These are phyloP conservation scores for Keithomyces neogunnii DNA, from an alignment of 2,329 filamentous ascomycete genomes.

Conservation along the genomic window DNA sequence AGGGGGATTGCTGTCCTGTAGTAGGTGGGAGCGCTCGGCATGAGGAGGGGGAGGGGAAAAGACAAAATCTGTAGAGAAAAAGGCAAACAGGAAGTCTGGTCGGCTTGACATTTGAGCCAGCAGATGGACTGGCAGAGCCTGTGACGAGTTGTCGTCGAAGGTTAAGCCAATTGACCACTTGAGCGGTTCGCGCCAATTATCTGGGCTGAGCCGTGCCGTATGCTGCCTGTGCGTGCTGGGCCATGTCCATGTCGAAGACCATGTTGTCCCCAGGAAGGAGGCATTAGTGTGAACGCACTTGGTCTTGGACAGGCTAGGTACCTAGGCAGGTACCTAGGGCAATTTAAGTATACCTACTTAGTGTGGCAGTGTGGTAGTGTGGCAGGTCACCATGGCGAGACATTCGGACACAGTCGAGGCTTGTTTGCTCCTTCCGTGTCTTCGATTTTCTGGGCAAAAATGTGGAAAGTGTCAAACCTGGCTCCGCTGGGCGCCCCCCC, in stretches of 20 bases:
- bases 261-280: too few relatives aligned
- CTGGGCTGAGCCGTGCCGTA: background rate
- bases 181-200: background rate
- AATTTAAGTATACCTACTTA: too few relatives aligned
- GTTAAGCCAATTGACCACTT: background rate
- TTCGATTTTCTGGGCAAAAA: background rate
- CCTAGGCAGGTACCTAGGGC: too few relatives aligned
- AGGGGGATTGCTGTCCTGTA: background rate
- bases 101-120: too few relatives aligned
- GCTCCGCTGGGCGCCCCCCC: background rate
- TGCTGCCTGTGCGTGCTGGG: background rate
- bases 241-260: too few relatives aligned
- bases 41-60: conserved; percentile 7
- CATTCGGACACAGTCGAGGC: too few relatives aligned
- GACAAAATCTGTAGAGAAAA: background rate
- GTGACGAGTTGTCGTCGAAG: background rate
- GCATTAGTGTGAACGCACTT: too few relatives aligned
- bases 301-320: too few relatives aligned
- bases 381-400: too few relatives aligned
- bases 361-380: too few relatives aligned
- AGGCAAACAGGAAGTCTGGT: too few relatives aligned
- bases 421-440: background rate
- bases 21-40: background rate
- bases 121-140: background rate
- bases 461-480: background rate